Conservation (phyloP, 371 early-diverging fungal species). For the Rhizomucor miehei region DNA sequence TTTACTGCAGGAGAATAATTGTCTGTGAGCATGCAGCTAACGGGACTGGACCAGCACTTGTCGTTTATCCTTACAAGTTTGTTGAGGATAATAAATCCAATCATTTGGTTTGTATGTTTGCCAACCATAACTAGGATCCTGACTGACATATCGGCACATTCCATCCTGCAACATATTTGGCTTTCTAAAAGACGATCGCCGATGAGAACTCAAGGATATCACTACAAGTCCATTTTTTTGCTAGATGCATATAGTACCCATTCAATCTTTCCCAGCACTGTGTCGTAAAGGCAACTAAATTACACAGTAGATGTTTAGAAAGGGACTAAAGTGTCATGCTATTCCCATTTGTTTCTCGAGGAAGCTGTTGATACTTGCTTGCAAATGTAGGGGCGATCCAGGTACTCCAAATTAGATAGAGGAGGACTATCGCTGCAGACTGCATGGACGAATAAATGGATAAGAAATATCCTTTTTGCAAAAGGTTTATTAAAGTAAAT, state of each 20-base stretch:
- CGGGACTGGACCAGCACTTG: not conserved
- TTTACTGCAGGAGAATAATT: constrained; percentile 21
- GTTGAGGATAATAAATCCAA: constrained; percentile 47
- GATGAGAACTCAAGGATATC: too few species aligned
- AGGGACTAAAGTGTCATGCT: too few species aligned
- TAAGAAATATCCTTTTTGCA: too few species aligned
- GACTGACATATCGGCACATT: constrained; percentile 19
- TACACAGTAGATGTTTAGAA: too few species aligned
- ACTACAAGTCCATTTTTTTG: too few species aligned
- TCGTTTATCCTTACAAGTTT: constrained; percentile 22
- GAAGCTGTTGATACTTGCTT: too few species aligned
- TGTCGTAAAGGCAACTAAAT: constrained; percentile 8
- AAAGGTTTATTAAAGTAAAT: too few species aligned
- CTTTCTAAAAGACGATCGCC: constrained; percentile 25
- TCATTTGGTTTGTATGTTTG: constrained; percentile 29
- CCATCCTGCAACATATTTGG: constrained; percentile 41
- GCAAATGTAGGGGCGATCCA: too few species aligned
- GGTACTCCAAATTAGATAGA: too few species aligned
- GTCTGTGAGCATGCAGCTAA: not conserved
- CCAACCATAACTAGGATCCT: constrained; percentile 26
- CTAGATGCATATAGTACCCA: constrained; percentile 5
- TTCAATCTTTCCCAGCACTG: constrained; percentile 18
- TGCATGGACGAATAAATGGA: too few species aligned
- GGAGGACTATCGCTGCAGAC: too few species aligned
- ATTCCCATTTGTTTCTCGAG: too few species aligned